Percentiles rank a stretch among this genome's conserved stretches.
Conservation (phyloP, 139 green algal species). For the Spirogloea muscicola region DNA sequence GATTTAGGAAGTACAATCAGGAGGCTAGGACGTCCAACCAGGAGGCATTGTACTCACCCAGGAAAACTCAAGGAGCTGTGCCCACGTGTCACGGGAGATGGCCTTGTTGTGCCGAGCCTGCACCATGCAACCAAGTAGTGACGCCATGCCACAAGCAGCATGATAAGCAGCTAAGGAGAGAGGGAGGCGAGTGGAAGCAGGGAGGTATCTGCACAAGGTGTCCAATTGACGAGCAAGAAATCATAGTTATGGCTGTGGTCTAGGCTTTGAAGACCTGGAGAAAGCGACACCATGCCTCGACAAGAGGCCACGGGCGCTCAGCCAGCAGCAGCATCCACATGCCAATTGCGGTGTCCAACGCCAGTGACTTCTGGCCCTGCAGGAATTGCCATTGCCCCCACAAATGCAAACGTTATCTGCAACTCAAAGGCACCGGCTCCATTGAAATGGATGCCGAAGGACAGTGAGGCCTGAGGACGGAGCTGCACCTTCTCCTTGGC, state of each 20-base stretch:
- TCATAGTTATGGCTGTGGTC: too few relatives aligned
- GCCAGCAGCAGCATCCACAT: slow-evolving; percentile 88
- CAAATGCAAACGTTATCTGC: too few relatives aligned
- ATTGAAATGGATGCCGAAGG: too few relatives aligned
- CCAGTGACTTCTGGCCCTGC: slow-evolving; percentile 84
- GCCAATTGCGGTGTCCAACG: slow-evolving; percentile 81
- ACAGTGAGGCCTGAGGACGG: too few relatives aligned
- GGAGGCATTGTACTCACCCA: slow-evolving; percentile 4
- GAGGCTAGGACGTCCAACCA: too few relatives aligned
- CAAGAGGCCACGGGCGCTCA: slow-evolving; percentile 53
- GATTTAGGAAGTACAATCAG: too few relatives aligned
- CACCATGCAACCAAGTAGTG: too few relatives aligned
- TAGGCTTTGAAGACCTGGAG: slow-evolving; percentile 61
- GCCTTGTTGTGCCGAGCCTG: slow-evolving; percentile 45
- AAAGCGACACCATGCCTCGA: slow-evolving; percentile 78
- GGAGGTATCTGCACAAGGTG: too few relatives aligned
- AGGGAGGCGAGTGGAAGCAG: too few relatives aligned
- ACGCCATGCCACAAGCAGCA: too few relatives aligned
- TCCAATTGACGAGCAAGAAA: too few relatives aligned
- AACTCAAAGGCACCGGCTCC: too few relatives aligned
- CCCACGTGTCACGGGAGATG: slow-evolving; percentile 55
- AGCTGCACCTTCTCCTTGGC: slow-evolving; percentile 66
- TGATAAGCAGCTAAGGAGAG: background rate
- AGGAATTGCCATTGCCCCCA: slow-evolving; percentile 4
- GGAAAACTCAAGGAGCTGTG: slow-evolving; percentile 50